Evolutionary conservation across 805 yeast species (phyloP).

Genomic region (Brettanomyces naardenensis): DNA sequence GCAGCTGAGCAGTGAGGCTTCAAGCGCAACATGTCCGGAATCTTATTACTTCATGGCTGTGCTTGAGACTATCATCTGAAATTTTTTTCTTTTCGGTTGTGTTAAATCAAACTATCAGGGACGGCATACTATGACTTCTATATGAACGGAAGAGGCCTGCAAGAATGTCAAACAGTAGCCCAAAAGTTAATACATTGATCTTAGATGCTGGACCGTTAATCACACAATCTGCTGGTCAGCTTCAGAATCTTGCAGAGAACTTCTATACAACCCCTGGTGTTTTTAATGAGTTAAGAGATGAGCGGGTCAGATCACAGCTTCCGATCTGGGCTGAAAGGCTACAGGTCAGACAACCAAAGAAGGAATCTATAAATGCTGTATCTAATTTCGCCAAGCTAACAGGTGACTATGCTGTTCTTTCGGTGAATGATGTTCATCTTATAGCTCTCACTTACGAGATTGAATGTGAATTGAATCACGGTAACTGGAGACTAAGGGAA

Average conservation of each 20-base stretch:
- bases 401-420: slow-evolving; percentile 85
- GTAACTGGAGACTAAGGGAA: slow-evolving; percentile 63
- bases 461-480: slow-evolving; percentile 61
- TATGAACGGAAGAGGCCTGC: too few relatives aligned
- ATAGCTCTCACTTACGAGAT: slow-evolving; percentile 87
- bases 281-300: slow-evolving; percentile 78
- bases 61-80: too few relatives aligned
- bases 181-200: slow-evolving; percentile 50
- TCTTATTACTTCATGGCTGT: background rate
- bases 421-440: slow-evolving; percentile 87
- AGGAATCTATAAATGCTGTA: slow-evolving; percentile 55
- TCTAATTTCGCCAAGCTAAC: slow-evolving; percentile 74
- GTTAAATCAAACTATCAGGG: too few relatives aligned
- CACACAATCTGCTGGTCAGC: slow-evolving; percentile 69
- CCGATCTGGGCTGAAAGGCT: slow-evolving; percentile 73
- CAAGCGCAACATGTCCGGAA: too few relatives aligned
- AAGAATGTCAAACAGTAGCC: background rate
- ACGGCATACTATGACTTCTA: too few relatives aligned
- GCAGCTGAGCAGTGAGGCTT: too few relatives aligned
- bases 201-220: slow-evolving; percentile 95
- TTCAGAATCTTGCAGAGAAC: slow-evolving; percentile 60
- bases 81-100: too few relatives aligned
- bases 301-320: slow-evolving; percentile 69
- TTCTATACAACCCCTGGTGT: slow-evolving; percentile 93
- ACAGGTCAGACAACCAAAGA: slow-evolving; percentile 68